Evolutionary conservation across 2,329 filamentous ascomycete species (phyloP).

Genomic region (Byssothecium circinans): DNA sequence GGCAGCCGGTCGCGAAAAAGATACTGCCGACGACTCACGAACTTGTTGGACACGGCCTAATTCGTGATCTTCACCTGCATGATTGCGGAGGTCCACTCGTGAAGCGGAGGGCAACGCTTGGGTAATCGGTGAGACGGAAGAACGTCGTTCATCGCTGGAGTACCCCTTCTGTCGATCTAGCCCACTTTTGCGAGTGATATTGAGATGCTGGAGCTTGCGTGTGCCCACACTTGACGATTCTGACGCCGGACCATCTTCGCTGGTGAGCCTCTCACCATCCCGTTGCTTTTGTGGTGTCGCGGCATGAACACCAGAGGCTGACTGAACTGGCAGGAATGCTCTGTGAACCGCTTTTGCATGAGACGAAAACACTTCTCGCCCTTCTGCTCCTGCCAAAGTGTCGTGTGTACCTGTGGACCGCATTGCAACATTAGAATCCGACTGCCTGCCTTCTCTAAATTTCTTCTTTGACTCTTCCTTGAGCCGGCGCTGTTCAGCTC

Average conservation of each 20-base stretch:
- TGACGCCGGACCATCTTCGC: neutral
- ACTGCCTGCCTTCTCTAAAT: conserved; percentile 17
- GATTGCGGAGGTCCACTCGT: neutral
- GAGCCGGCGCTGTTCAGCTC: conserved; percentile 6
- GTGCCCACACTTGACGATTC: neutral
- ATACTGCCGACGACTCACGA: neutral
- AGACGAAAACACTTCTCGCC: too few relatives aligned
- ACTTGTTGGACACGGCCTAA: neutral
- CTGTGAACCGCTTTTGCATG: neutral
- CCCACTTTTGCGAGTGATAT: neutral
- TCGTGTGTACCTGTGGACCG: neutral
- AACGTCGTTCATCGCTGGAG: too few relatives aligned
- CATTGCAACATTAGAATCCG: conserved; percentile 14
- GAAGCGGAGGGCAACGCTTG: too few relatives aligned
- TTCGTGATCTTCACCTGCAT: neutral
- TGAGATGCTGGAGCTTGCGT: neutral
- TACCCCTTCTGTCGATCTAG: neutral
- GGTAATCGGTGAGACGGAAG: too few relatives aligned
- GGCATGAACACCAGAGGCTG: neutral
- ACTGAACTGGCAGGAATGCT: neutral
- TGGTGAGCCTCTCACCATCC: neutral
- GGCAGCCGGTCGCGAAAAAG: neutral
- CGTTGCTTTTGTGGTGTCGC: neutral
- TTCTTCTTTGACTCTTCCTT: conserved; percentile 17
- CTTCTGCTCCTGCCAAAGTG: neutral